Evolutionary conservation across 116 monocot genomes (phyloP).

Genomic region (Papilionanthe hybrid): DNA sequence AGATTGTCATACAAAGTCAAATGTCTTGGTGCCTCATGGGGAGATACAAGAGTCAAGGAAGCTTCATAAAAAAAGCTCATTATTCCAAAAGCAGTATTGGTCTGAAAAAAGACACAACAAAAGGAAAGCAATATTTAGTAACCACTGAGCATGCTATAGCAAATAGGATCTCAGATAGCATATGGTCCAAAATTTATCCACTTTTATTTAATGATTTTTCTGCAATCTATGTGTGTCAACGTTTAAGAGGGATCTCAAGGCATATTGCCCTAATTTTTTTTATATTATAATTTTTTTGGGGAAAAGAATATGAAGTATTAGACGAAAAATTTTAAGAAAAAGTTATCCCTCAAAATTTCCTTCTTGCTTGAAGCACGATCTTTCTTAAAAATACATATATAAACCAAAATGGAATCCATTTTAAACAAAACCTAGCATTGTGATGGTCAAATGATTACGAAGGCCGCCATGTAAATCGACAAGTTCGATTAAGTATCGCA

Average conservation of each 20-base stretch:
- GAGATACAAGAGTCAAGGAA: background rate
- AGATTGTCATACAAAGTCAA: background rate
- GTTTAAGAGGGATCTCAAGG: background rate
- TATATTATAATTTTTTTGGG: background rate
- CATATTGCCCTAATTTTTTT: background rate
- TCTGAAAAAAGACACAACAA: background rate
- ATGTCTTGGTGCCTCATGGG: background rate
- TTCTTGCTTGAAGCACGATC: background rate
- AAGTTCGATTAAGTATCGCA: background rate
- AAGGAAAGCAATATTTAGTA: background rate
- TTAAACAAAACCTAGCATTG: background rate
- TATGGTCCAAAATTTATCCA: background rate
- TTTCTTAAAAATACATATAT: background rate
- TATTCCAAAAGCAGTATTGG: background rate
- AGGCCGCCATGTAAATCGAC: background rate
- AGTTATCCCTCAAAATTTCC: background rate
- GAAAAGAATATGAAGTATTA: background rate
- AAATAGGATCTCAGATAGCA: background rate
- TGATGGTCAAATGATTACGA: background rate
- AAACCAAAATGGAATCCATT: background rate
- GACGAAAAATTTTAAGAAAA: background rate
- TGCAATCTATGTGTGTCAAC: background rate
- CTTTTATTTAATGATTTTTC: background rate
- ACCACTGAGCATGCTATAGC: background rate
- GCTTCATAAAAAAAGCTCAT: background rate